Conservation (phyloP, 352 stramenopile species). For the Saprolegnia diclina region DNA sequence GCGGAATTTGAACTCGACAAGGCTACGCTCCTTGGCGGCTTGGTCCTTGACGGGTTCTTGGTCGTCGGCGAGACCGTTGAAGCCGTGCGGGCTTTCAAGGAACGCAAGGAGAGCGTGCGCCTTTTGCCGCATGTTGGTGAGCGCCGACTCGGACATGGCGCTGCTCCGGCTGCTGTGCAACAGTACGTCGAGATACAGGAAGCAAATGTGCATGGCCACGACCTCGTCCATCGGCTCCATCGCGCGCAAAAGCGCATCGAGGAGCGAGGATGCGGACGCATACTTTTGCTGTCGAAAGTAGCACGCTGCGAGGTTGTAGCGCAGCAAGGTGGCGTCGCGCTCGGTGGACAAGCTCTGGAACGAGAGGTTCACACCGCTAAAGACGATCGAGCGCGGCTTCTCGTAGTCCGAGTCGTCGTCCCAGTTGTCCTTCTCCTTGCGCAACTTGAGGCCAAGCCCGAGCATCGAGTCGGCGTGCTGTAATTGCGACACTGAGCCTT, state of each 20-base stretch:
- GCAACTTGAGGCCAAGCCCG: conserved; percentile 21
- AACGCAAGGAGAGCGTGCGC: conserved; percentile 82
- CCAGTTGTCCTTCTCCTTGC: conserved; percentile 28
- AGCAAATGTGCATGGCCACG: conserved; percentile 90
- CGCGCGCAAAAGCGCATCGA: conserved; percentile 84
- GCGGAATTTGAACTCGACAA: conserved; percentile 87
- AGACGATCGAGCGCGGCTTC: conserved; percentile 2
- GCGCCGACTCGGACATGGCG: conserved; percentile 71
- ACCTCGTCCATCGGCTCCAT: conserved; percentile 88
- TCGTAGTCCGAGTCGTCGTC: conserved; percentile 13
- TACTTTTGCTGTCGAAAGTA: conserved; percentile 90
- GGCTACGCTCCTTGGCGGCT: conserved; percentile 57
- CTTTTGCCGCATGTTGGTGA: conserved; percentile 66
- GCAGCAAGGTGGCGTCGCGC: conserved; percentile 78
- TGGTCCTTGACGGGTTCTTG: conserved; percentile 29
- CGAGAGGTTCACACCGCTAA: conserved; percentile 25
- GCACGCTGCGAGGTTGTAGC: conserved; percentile 86
- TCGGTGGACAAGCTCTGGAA: conserved; percentile 52
- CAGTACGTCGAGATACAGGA: conserved; percentile 89
- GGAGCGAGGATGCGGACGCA: conserved; percentile 68
- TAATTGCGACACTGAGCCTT: conserved; percentile 34
- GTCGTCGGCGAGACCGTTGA: conserved; percentile 67
- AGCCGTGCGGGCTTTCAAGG: conserved; percentile 86
- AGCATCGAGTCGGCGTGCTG: conserved; percentile 29
- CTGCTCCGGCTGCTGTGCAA: conserved; percentile 83